Evolutionary conservation across 176 grass and related monocot species (phyloP).

Genomic region (Luzula sylvatica): DNA sequence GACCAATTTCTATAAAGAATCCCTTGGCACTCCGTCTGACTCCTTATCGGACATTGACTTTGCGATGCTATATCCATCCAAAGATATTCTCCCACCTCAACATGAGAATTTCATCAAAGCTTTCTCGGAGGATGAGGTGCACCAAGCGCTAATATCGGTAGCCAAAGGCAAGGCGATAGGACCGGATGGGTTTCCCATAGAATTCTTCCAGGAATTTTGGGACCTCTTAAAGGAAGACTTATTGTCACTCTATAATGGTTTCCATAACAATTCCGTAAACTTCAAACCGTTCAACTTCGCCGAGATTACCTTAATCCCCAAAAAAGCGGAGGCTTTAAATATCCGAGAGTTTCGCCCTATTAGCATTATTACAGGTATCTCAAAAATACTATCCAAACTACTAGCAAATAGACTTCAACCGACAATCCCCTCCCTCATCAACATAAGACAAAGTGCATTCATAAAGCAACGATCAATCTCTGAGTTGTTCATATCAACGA

Average conservation of each 20-base stretch:
- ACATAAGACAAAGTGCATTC: not conserved
- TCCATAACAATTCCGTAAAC: not conserved
- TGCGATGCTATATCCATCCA: no score
- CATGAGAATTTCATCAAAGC: no score
- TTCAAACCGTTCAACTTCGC: not conserved
- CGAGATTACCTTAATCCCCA: no score
- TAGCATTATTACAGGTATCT: not conserved
- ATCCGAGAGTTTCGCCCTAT: no score
- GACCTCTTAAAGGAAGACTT: not conserved
- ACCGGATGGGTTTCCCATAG: not conserved
- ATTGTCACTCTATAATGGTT: not conserved
- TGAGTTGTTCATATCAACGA: not conserved
- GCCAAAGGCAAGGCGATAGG: not conserved
- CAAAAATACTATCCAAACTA: not conserved
- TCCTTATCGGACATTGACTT: no score
- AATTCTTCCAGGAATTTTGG: not conserved
- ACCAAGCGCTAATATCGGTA: not conserved
- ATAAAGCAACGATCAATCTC: not conserved
- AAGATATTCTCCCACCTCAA: no score
- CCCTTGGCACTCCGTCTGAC: no score
- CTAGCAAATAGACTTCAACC: constrained; percentile 2
- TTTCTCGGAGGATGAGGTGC: not conserved
- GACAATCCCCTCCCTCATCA: not conserved
- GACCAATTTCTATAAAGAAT: no score
- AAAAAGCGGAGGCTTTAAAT: not conserved